These are phyloP conservation scores for Calamus simplicifolius DNA, from an alignment of 176 grass and related monocot species.

Conservation along the genomic window DNA sequence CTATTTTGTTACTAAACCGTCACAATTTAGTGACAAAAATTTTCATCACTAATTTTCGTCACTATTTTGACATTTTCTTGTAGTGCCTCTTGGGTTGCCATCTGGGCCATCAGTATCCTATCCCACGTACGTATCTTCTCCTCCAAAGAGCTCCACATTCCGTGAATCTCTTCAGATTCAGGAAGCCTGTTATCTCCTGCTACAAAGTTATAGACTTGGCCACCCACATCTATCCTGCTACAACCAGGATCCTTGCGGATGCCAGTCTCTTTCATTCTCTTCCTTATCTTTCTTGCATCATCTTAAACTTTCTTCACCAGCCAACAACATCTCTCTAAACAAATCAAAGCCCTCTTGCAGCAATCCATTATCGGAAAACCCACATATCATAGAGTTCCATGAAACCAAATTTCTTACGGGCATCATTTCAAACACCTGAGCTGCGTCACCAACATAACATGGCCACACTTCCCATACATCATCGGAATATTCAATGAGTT, in stretches of 20 bases:
- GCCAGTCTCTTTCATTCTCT: conserved; percentile 30
- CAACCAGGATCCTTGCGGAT: conserved; percentile 47
- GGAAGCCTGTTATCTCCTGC: conserved; percentile 46
- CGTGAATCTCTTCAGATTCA: too few relatives aligned
- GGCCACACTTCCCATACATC: conserved; percentile 57
- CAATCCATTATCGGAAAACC: conserved; percentile 30
- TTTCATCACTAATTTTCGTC: too few relatives aligned
- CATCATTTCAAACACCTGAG: conserved; percentile 33
- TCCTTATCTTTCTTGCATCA: conserved; percentile 41
- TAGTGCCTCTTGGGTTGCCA: too few relatives aligned
- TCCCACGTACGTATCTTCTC: too few relatives aligned
- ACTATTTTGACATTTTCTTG: too few relatives aligned
- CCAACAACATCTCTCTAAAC: conserved; percentile 23
- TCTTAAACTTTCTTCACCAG: conserved; percentile 8
- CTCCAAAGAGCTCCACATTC: too few relatives aligned
- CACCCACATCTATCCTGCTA: conserved; percentile 49
- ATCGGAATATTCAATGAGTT: conserved; percentile 43
- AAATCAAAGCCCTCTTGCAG: conserved; percentile 27
- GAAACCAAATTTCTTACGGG: conserved; percentile 38
- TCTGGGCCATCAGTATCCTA: too few relatives aligned
- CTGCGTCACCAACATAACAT: conserved; percentile 21
- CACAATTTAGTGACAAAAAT: too few relatives aligned
- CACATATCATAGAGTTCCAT: too few relatives aligned
- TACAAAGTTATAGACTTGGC: conserved; percentile 47
- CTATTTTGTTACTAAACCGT: too few relatives aligned